Percentiles rank a stretch among this genome's conserved stretches.
phyloP scores from a whole-genome alignment of 768 basidiomycete genomes.

The Mrakia gelida region DNA sequence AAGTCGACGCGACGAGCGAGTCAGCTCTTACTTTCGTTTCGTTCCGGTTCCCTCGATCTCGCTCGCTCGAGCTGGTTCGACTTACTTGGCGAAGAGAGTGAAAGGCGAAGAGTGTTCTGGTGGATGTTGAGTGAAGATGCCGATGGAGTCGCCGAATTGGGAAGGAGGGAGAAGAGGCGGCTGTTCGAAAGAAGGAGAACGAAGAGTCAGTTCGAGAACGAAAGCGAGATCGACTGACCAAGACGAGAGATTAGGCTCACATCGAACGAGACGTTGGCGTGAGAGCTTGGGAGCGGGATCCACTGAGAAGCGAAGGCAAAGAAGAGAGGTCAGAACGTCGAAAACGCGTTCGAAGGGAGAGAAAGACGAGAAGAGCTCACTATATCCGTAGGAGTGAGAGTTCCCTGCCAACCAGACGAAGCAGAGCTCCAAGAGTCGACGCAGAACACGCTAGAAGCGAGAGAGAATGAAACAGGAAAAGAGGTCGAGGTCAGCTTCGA shows the following conservation, averaged over 20 bases:
- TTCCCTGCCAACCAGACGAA: not conserved
- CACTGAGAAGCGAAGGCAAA: not conserved
- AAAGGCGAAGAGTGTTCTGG: not conserved
- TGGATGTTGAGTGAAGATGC: not conserved
- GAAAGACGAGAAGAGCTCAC: not conserved
- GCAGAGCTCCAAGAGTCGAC: not conserved
- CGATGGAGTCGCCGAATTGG: not conserved
- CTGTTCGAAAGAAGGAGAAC: not conserved
- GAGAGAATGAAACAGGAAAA: not conserved
- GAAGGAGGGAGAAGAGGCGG: not conserved
- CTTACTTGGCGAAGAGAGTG: not conserved
- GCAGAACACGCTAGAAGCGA: conserved; percentile 1
- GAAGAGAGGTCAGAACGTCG: not conserved
- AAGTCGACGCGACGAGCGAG: not conserved
- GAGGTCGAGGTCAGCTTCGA: not conserved
- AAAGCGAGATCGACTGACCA: no score
- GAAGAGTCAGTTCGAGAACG: not conserved
- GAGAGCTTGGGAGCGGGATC: not conserved
- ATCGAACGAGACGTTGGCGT: not conserved
- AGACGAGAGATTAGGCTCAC: not conserved
- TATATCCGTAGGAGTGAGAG: not conserved
- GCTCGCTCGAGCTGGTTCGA: not conserved
- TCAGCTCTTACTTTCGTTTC: not conserved
- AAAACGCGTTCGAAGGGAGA: not conserved
- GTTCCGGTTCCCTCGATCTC: not conserved